phyloP scores from a whole-genome alignment of 106 monocot species.

The Gastrodia elata region DNA sequence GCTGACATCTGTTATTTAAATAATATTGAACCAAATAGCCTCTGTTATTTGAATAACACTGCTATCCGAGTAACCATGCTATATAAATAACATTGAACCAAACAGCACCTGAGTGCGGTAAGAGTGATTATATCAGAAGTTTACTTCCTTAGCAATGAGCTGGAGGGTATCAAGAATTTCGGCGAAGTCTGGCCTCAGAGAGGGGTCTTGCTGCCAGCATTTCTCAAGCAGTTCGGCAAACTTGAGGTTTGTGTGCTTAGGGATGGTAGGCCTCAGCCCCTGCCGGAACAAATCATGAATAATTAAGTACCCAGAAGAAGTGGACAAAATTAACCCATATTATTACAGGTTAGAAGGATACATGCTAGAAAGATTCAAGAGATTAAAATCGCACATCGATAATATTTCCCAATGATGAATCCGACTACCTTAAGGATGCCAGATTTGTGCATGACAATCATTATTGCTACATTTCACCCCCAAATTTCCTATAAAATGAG shows the following conservation, averaged over 20 bases:
- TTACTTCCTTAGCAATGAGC: conserved; percentile 50
- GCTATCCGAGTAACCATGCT: too few relatives aligned
- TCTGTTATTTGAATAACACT: too few relatives aligned
- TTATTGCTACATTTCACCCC: too few relatives aligned
- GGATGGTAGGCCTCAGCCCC: conserved; percentile 81
- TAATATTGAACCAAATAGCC: too few relatives aligned
- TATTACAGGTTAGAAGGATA: too few relatives aligned
- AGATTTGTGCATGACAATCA: neutral
- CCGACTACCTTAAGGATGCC: neutral
- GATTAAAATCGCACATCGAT: neutral
- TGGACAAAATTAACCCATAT: too few relatives aligned
- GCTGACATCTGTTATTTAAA: too few relatives aligned
- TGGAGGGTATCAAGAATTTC: conserved; percentile 54
- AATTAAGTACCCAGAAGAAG: neutral
- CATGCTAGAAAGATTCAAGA: too few relatives aligned
- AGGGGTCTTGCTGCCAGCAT: conserved; percentile 89
- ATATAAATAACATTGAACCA: too few relatives aligned
- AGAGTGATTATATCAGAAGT: neutral
- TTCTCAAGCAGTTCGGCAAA: conserved; percentile 55
- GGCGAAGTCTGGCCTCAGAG: conserved; percentile 74
- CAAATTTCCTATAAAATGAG: too few relatives aligned
- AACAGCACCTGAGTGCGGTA: too few relatives aligned
- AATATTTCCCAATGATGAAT: neutral
- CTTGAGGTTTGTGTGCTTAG: conserved; percentile 52
- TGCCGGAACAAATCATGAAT: conserved; percentile 21